These are phyloP conservation scores for Stevia rebaudiana DNA, from an alignment of 140 eudicot genomes.

Conservation along the genomic window DNA sequence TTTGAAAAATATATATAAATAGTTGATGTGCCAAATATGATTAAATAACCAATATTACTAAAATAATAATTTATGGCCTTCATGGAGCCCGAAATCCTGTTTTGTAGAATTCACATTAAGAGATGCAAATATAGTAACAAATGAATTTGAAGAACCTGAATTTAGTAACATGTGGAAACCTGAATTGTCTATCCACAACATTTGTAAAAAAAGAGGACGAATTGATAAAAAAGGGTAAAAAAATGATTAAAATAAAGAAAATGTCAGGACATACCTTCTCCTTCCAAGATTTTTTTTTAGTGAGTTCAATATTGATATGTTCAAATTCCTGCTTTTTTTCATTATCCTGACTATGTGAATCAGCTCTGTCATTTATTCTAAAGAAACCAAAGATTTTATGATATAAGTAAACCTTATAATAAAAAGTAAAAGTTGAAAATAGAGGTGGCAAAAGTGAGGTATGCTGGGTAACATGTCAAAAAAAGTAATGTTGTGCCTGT, in stretches of 20 bases:
- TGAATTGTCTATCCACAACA: neutral
- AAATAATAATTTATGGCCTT: neutral
- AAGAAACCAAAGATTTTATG: constrained; percentile 15
- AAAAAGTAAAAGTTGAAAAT: constrained; percentile 5
- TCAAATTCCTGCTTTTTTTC: constrained; percentile 72
- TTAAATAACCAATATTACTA: neutral
- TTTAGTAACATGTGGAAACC: neutral
- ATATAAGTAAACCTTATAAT: neutral
- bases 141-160: neutral
- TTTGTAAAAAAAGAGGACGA: neutral
- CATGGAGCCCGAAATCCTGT: no score
- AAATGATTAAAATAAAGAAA: neutral
- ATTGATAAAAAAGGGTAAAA: neutral
- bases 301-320: constrained; percentile 46
- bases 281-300: constrained; percentile 58
- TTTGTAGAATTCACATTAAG: neutral
- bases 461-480: neutral
- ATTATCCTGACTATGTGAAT: constrained; percentile 19
- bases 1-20: neutral
- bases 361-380: constrained; percentile 55
- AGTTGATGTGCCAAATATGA: neutral
- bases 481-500: neutral
- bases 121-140: neutral
- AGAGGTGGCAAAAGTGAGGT: neutral
- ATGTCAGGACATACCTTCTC: constrained; percentile 57